Percentiles rank a stretch among this genome's conserved stretches.
Conservation (phyloP, 306 rosid genomes). For the Gynostemma pentaphyllum region DNA sequence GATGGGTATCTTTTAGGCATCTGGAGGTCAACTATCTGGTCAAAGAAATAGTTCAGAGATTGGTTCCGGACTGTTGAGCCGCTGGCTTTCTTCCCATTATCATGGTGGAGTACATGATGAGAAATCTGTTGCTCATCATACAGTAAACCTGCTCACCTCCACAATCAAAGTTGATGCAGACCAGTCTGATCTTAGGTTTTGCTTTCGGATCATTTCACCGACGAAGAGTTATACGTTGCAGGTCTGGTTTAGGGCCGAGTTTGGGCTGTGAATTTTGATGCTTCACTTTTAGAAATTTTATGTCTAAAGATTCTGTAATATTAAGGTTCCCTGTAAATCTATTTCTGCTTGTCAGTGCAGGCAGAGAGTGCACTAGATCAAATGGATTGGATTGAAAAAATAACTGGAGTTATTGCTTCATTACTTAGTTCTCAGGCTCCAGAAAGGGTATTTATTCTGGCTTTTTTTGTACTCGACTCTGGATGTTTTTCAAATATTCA, state of each 20-base stretch:
- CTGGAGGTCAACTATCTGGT: slow-evolving; percentile 71
- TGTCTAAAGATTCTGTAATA: not conserved
- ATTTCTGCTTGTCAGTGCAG: slow-evolving; percentile 84
- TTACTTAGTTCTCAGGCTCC: slow-evolving; percentile 95
- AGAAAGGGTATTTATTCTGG: slow-evolving; percentile 58
- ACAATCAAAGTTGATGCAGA: slow-evolving; percentile 98
- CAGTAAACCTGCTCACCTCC: slow-evolving; percentile 95
- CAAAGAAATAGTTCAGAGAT: slow-evolving; percentile 99
- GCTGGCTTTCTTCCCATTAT: slow-evolving; percentile 97
- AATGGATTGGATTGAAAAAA: slow-evolving; percentile 99
- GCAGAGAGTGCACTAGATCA: slow-evolving; percentile 99
- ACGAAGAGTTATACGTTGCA: slow-evolving; percentile 95
- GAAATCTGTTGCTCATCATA: slow-evolving; percentile 98
- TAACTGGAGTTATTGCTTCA: slow-evolving; percentile 98
- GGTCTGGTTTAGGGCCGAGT: slow-evolving; percentile 39
- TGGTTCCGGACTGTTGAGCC: slow-evolving; percentile 94
- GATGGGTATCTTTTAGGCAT: slow-evolving; percentile 40
- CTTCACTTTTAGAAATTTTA: not conserved
- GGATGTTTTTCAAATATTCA: slow-evolving; percentile 11
- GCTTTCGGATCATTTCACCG: slow-evolving; percentile 98
- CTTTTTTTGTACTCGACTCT: slow-evolving; percentile 11
- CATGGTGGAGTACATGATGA: slow-evolving; percentile 99
- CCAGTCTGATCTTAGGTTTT: slow-evolving; percentile 95
- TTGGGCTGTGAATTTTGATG: slow-evolving; percentile 7
- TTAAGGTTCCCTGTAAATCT: slow-evolving; percentile 15